These are phyloP conservation scores for Polyporus tsugae DNA, from an alignment of 1,284 basidiomycete genomes.

Conservation along the genomic window DNA sequence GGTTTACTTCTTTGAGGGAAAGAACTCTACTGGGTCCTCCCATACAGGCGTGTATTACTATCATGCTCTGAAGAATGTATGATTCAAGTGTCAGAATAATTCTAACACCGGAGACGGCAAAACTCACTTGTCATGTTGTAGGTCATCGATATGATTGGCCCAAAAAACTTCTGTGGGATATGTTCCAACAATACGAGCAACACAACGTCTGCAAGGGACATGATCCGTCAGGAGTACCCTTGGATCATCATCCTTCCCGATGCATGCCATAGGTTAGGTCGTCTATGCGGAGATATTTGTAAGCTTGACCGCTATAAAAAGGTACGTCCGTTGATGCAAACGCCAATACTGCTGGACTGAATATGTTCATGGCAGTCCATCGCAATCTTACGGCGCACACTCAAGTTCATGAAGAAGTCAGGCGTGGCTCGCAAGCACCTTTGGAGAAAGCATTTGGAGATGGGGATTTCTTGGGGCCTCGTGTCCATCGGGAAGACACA, in stretches of 20 bases:
- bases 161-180: slow-evolving; percentile 34
- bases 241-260: slow-evolving; percentile 43
- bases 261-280: slow-evolving; percentile 40
- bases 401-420: slow-evolving; percentile 12
- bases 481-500: slow-evolving; percentile 14
- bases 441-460: not conserved
- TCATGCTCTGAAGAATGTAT: slow-evolving; percentile 18
- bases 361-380: too few relatives aligned
- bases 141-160: slow-evolving; percentile 35
- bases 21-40: slow-evolving; percentile 12
- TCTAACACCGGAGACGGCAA: too few relatives aligned
- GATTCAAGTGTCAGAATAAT: too few relatives aligned
- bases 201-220: slow-evolving; percentile 34
- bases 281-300: slow-evolving; percentile 41
- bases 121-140: too few relatives aligned
- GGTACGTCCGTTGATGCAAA: too few relatives aligned
- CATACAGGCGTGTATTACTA: slow-evolving; percentile 23
- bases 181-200: slow-evolving; percentile 46
- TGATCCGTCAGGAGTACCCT: slow-evolving; percentile 32
- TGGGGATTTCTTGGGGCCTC: slow-evolving; percentile 9
- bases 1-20: slow-evolving; percentile 18
- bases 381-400: not conserved
- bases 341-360: too few relatives aligned
- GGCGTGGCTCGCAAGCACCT: not conserved
- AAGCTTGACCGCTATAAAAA: slow-evolving; percentile 24